phyloP scores from a whole-genome alignment of 441 rosid species.

The Adansonia madagascariensis region DNA sequence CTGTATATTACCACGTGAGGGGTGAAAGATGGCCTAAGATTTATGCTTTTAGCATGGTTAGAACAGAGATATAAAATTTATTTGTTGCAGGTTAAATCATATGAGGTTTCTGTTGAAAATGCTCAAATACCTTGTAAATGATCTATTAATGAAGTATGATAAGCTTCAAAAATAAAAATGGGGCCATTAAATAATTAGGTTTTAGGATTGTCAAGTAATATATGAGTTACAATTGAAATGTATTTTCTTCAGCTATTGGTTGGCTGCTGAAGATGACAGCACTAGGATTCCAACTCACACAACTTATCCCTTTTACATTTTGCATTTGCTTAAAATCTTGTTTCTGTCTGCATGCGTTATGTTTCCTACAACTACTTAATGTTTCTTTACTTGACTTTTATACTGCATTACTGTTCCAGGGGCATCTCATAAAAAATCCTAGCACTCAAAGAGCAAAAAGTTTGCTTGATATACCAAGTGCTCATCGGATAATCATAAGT shows the following conservation, averaged over 20 bases:
- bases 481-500: slow-evolving; percentile 83
- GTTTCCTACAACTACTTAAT: slow-evolving; percentile 14
- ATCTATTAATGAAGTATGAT: background rate
- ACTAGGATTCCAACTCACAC: background rate
- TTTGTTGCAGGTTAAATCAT: background rate
- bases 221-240: background rate
- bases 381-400: slow-evolving; percentile 21
- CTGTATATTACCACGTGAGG: background rate
- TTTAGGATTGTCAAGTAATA: background rate
- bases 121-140: background rate
- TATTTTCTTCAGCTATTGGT: background rate
- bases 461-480: slow-evolving; percentile 91
- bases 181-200: background rate
- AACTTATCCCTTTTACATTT: background rate
- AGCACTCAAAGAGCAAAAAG: slow-evolving; percentile 97
- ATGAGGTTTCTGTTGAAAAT: background rate
- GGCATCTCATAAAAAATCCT: slow-evolving; percentile 96
- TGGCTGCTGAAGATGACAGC: slow-evolving; percentile 3
- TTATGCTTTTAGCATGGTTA: background rate
- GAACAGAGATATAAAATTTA: background rate
- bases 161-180: background rate
- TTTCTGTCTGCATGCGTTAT: background rate
- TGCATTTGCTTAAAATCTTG: background rate
- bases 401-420: slow-evolving; percentile 45
- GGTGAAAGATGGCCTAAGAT: background rate